A percentile compares a stretch with the other conserved stretches of the same genome.
These are phyloP conservation scores for Russula griseocarnosa DNA, from an alignment of 768 basidiomycete genomes.

Conservation along the genomic window DNA sequence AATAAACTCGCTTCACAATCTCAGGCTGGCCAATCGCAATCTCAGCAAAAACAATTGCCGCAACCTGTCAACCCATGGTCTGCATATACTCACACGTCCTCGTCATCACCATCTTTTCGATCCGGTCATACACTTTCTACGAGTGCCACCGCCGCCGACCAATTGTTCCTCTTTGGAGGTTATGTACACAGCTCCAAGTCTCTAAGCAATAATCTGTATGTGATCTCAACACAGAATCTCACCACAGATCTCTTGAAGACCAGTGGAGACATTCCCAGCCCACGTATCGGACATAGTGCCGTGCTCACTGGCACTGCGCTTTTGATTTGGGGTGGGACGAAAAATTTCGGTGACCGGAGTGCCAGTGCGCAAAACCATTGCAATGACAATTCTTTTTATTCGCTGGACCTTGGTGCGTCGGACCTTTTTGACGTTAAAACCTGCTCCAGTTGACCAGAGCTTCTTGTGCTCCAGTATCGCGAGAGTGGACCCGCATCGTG, in stretches of 20 bases:
- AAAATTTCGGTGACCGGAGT: conserved; percentile 65
- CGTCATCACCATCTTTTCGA: conserved; percentile 88
- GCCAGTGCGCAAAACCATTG: conserved; percentile 51
- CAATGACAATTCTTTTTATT: conserved; percentile 89
- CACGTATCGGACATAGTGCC: conserved; percentile 84
- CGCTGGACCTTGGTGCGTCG: conserved; percentile 83
- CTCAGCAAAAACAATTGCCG: too few relatives aligned
- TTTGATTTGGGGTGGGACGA: conserved; percentile 92
- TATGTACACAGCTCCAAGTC: conserved; percentile 69
- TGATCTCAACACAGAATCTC: conserved; percentile 74
- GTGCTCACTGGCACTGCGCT: conserved; percentile 93
- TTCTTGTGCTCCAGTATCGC: conserved; percentile 54
- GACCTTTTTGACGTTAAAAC: not conserved
- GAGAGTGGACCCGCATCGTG: conserved; percentile 90
- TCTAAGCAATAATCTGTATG: conserved; percentile 87
- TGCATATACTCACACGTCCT: not conserved
- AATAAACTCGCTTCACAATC: too few relatives aligned
- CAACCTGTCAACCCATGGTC: too few relatives aligned
- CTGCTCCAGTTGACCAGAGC: not conserved
- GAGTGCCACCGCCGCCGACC: conserved; percentile 67
- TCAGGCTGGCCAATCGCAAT: too few relatives aligned
- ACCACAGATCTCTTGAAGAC: conserved; percentile 84
- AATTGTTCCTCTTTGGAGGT: conserved; percentile 95
- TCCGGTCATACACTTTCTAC: conserved; percentile 89
- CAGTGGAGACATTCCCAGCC: conserved; percentile 78